A percentile compares a stretch with the other conserved stretches of the same genome.
Conservation (phyloP, 2,329 filamentous ascomycete genomes). For the Fusarium tupiense region DNA sequence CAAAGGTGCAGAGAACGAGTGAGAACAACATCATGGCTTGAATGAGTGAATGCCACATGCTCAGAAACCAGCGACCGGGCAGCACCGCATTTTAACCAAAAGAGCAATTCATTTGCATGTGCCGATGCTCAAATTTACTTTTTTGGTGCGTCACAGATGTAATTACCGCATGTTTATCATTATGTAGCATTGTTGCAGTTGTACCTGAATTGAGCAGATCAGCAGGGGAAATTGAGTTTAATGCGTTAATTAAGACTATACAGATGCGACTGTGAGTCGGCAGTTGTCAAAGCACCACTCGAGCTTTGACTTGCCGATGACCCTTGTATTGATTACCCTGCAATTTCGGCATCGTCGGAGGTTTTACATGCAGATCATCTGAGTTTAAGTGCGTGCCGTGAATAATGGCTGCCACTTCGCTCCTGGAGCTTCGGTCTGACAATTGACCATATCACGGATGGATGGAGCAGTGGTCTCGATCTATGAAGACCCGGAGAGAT, state of each 20-base stretch:
- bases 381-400: neutral
- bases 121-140: neutral
- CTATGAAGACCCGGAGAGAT: too few relatives aligned
- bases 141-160: neutral
- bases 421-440: neutral
- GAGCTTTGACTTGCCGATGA: neutral
- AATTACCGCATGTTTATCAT: neutral
- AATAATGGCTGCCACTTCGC: neutral
- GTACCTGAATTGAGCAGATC: neutral
- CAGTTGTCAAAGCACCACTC: neutral
- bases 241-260: neutral
- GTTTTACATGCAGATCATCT: neutral
- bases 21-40: neutral
- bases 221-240: neutral
- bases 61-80: neutral
- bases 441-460: neutral
- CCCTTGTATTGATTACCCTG: neutral
- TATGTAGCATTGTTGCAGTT: neutral
- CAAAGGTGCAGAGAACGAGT: neutral
- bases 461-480: neutral
- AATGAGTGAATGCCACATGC: neutral
- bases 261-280: neutral
- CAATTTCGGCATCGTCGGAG: neutral
- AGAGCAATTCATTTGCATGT: neutral
- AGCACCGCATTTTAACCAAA: neutral